Evolutionary conservation across 352 stramenopile genomes (phyloP).

Genomic region (Pythium sukuiense): DNA sequence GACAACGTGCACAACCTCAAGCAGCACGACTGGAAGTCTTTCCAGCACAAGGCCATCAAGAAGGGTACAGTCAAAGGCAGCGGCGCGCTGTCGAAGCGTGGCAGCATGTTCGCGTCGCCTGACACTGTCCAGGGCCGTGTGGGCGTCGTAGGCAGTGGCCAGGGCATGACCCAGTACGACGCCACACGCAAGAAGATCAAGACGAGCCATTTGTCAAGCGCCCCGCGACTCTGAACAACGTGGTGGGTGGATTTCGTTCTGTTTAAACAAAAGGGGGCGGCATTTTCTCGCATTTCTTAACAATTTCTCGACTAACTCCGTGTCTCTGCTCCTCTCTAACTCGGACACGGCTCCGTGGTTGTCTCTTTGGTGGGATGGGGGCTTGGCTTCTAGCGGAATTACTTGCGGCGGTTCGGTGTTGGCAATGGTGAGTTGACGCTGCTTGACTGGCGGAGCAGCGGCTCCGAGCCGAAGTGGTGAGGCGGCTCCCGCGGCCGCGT

Average conservation of each 20-base stretch:
- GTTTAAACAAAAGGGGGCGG: not conserved
- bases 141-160: constrained; percentile 84
- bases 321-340: constrained; percentile 3
- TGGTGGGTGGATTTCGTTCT: constrained; percentile 1
- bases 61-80: constrained; percentile 72
- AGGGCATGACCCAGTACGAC: constrained; percentile 84
- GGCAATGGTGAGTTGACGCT: constrained; percentile 10
- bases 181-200: constrained; percentile 79
- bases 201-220: constrained; percentile 19
- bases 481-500: constrained; percentile 2
- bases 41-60: constrained; percentile 81
- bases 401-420: not conserved
- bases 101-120: constrained; percentile 90
- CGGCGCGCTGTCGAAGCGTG: constrained; percentile 73
- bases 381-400: not conserved
- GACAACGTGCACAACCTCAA: constrained; percentile 85
- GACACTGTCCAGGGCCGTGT: constrained; percentile 82
- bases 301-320: not conserved
- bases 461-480: constrained; percentile 29
- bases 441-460: constrained; percentile 19
- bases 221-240: constrained; percentile 20
- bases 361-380: not conserved
- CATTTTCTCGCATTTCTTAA: constrained; percentile 13
- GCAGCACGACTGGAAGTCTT: constrained; percentile 85
- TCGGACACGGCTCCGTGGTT: not conserved